Evolutionary conservation across 2,329 filamentous ascomycete genomes (phyloP).

Genomic region (Blastomyces percursus): DNA sequence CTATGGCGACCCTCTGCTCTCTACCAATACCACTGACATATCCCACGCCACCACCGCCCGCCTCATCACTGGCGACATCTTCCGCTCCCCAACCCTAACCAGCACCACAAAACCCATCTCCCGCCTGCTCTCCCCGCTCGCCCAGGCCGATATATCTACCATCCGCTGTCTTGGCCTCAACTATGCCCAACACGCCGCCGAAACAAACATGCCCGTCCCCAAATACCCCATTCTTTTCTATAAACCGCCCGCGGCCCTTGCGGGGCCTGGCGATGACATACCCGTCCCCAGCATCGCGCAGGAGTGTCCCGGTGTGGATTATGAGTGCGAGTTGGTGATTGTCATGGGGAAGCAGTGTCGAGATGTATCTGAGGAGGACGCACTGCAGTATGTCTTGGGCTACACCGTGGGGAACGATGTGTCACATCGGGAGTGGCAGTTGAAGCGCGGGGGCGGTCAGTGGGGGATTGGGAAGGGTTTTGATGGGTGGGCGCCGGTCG

Average conservation of each 20-base stretch:
- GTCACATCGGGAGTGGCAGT: conserved; percentile 68
- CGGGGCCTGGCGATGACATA: conserved; percentile 55
- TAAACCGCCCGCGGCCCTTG: conserved; percentile 57
- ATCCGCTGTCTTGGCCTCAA: conserved; percentile 62
- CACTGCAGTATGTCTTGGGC: conserved; percentile 62
- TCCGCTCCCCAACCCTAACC: conserved; percentile 53
- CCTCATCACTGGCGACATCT: conserved; percentile 55
- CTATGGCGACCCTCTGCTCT: conserved; percentile 64
- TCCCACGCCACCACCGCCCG: conserved; percentile 49
- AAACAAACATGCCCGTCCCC: conserved; percentile 58
- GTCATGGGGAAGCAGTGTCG: conserved; percentile 58
- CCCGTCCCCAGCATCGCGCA: conserved; percentile 57
- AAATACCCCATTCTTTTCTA: conserved; percentile 64
- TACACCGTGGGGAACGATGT: conserved; percentile 70
- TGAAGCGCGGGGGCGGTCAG: conserved; percentile 56
- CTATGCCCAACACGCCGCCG: conserved; percentile 60
- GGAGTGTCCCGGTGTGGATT: conserved; percentile 56
- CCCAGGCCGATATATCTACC: conserved; percentile 51
- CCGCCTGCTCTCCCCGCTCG: conserved; percentile 52
- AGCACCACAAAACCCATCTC: conserved; percentile 46
- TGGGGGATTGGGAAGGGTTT: conserved; percentile 65
- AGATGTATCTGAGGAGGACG: conserved; percentile 54
- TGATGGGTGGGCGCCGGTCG: conserved; percentile 63
- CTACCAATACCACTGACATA: conserved; percentile 49
- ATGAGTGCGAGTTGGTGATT: conserved; percentile 68